Conservation (phyloP, 2,329 filamentous ascomycete genomes). For the Calonectria pteridis region DNA sequence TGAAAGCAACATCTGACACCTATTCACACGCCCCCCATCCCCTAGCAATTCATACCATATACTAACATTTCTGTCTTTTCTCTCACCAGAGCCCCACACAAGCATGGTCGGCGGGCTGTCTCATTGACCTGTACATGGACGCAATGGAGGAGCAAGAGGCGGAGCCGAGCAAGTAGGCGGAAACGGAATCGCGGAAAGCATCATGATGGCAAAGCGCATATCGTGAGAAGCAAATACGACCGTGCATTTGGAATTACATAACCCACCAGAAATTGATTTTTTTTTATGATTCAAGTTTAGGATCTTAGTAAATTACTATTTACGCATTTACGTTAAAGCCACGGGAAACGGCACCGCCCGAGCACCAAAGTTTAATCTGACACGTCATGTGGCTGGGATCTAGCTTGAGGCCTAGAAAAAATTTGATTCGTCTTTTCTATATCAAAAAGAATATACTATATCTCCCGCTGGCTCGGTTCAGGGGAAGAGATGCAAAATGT, state of each 20-base stretch:
- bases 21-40: not conserved
- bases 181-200: not conserved
- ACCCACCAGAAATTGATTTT: not conserved
- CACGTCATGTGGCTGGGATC: not conserved
- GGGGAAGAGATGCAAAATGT: not conserved
- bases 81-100: conserved; percentile 85
- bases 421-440: conserved; percentile 28
- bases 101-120: conserved; percentile 93
- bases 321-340: not conserved
- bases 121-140: conserved; percentile 97
- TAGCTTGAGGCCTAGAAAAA: conserved; percentile 9
- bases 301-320: not conserved
- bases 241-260: conserved; percentile 19
- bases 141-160: conserved; percentile 69
- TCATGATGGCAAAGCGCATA: conserved; percentile 22
- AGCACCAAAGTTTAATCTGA: conserved; percentile 5
- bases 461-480: conserved; percentile 1
- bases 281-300: conserved; percentile 4
- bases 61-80: conserved; percentile 23
- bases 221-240: conserved; percentile 25
- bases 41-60: not conserved
- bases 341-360: conserved; percentile 7
- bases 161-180: conserved; percentile 2
- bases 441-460: conserved; percentile 35
- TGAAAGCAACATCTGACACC: not conserved